Evolutionary conservation across 495 filamentous ascomycete species (phyloP).

Genomic region (Trichoderma reesei): DNA sequence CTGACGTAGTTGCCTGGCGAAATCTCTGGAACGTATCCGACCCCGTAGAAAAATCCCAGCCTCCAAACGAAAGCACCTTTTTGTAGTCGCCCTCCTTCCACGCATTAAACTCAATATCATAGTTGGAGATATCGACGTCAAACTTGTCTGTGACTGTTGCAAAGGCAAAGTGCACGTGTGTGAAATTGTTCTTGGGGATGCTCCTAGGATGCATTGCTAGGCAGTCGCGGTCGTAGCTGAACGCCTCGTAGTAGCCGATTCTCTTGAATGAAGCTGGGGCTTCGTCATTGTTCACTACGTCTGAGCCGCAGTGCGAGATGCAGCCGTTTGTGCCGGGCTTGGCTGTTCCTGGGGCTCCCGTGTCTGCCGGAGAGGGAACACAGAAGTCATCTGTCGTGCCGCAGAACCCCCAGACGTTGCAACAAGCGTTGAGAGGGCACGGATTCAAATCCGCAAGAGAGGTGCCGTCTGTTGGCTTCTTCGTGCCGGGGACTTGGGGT

Average conservation of each 20-base stretch:
- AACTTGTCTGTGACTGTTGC: conserved; percentile 24
- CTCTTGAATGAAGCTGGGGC: conserved; percentile 8
- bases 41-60: conserved; percentile 36
- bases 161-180: conserved; percentile 39
- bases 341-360: conserved; percentile 31
- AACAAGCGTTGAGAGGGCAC: conserved; percentile 28
- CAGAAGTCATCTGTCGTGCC: conserved; percentile 42
- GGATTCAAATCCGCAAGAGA: conserved; percentile 22
- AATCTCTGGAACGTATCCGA: conserved; percentile 26
- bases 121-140: conserved; percentile 18
- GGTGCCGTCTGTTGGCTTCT: conserved; percentile 12
- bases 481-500: conserved; percentile 31
- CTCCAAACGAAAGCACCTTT: conserved; percentile 37
- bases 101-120: conserved; percentile 15
- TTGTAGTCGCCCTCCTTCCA: conserved; percentile 19
- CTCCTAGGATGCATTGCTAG: conserved; percentile 16
- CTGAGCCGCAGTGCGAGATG: conserved; percentile 38
- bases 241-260: conserved; percentile 26
- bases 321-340: conserved; percentile 29
- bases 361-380: conserved; percentile 17
- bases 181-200: conserved; percentile 24
- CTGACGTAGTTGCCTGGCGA: conserved; percentile 25
- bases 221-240: conserved; percentile 18
- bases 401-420: conserved; percentile 37
- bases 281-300: conserved; percentile 20